These are phyloP conservation scores for Luvunga scandens DNA, from an alignment of 345 rosid genomes.

Conservation along the genomic window DNA sequence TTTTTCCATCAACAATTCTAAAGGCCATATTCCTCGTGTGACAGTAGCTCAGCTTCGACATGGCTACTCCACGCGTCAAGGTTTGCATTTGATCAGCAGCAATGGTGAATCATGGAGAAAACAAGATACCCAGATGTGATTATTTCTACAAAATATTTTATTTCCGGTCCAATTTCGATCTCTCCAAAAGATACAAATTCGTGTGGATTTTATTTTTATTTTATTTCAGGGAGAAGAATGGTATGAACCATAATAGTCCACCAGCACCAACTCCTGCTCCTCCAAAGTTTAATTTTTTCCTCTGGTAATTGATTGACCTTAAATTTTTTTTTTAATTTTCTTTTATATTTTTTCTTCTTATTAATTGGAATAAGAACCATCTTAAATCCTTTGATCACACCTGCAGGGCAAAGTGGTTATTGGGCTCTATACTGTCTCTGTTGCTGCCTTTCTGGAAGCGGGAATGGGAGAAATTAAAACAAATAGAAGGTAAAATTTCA, in stretches of 20 bases:
- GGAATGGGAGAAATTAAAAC: conserved; percentile 36
- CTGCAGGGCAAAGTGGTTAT: conserved; percentile 62
- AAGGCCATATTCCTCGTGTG: not conserved
- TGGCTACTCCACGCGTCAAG: conserved; percentile 19
- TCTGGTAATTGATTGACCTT: conserved; percentile 17
- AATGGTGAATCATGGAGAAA: conserved; percentile 2
- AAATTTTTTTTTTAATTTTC: no score
- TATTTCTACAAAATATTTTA: not conserved
- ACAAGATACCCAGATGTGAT: not conserved
- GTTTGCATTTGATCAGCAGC: conserved; percentile 14
- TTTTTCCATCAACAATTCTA: not conserved
- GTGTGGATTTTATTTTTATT: not conserved
- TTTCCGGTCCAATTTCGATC: not conserved
- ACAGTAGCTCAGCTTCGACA: not conserved
- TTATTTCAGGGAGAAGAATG: conserved; percentile 15
- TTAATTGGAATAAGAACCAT: not conserved
- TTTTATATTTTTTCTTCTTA: no score
- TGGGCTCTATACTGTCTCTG: conserved; percentile 51
- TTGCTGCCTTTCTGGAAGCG: conserved; percentile 53
- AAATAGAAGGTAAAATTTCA: conserved; percentile 46
- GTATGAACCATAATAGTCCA: conserved; percentile 8
- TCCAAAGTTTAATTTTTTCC: conserved; percentile 29
- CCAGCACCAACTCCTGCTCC: conserved; percentile 21
- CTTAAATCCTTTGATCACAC: not conserved
- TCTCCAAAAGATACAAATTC: not conserved